Evolutionary conservation across 768 basidiomycete genomes (phyloP).

Genomic region (Psilocybe sp.): DNA sequence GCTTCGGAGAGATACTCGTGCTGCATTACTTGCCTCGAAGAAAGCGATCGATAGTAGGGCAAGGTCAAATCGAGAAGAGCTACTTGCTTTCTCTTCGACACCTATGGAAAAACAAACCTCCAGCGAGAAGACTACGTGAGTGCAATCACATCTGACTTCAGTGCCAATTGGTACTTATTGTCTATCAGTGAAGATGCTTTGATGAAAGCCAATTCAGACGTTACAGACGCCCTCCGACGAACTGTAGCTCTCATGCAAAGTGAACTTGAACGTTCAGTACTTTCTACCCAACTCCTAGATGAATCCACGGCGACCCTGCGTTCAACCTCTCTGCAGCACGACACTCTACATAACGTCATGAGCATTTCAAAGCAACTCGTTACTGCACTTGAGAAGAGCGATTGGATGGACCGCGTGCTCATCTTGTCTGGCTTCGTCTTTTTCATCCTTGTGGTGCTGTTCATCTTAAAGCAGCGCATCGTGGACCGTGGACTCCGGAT

Average conservation of each 20-base stretch:
- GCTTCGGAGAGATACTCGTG: constrained; percentile 58
- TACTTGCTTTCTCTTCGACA: constrained; percentile 48
- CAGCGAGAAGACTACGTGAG: constrained; percentile 64
- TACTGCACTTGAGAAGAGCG: constrained; percentile 83
- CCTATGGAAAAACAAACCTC: constrained; percentile 43
- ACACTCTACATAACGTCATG: constrained; percentile 68
- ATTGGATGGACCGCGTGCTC: constrained; percentile 88
- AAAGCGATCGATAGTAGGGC: constrained; percentile 61
- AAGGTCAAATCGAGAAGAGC: constrained; percentile 64
- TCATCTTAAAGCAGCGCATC: constrained; percentile 85
- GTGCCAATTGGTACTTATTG: neutral
- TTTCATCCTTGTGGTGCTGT: constrained; percentile 81
- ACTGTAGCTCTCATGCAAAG: constrained; percentile 86
- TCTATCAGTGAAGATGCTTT: constrained; percentile 70
- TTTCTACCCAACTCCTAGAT: constrained; percentile 84
- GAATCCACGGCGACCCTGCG: constrained; percentile 75
- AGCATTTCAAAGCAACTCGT: constrained; percentile 82
- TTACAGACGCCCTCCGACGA: constrained; percentile 83
- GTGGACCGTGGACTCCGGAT: constrained; percentile 76
- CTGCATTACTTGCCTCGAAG: constrained; percentile 73
- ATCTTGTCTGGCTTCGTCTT: constrained; percentile 78
- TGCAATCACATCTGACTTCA: constrained; percentile 10
- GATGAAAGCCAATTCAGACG: constrained; percentile 85
- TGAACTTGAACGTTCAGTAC: constrained; percentile 87
- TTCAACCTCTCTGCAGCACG: constrained; percentile 74